These are phyloP conservation scores for Salicornia ramosissima DNA, from an alignment of 148 eudicot species.

Conservation along the genomic window DNA sequence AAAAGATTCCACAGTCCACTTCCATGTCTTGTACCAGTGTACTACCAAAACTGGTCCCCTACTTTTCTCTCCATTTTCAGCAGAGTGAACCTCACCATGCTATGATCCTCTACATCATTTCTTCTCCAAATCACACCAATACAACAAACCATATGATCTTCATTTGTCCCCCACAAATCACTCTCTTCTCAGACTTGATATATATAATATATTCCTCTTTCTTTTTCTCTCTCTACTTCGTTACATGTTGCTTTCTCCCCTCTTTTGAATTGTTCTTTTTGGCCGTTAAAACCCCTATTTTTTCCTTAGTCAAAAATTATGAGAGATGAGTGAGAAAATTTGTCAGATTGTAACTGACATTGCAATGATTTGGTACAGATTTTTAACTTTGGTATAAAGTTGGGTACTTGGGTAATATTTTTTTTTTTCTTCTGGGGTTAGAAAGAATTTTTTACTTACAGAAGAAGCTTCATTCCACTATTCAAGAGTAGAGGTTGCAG, in stretches of 20 bases:
- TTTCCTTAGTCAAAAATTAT: slow-evolving; percentile 5
- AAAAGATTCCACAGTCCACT: slow-evolving; percentile 1
- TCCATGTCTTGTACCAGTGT: slow-evolving; percentile 17
- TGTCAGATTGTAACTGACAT: slow-evolving; percentile 28
- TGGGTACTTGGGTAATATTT: background rate
- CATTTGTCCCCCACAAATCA: slow-evolving; percentile 8
- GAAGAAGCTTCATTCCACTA: background rate
- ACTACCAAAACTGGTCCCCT: slow-evolving; percentile 1
- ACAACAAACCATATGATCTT: slow-evolving; percentile 3
- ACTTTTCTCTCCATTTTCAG: background rate
- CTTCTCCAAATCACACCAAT: background rate
- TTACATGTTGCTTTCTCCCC: slow-evolving; percentile 33
- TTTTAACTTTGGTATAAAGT: background rate
- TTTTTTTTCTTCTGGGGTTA: background rate
- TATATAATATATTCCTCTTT: background rate
- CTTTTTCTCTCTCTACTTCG: slow-evolving; percentile 23
- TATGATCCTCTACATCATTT: background rate
- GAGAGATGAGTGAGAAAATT: slow-evolving; percentile 11
- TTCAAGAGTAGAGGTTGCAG: background rate
- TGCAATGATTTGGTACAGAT: slow-evolving; percentile 22
- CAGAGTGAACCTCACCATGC: background rate
- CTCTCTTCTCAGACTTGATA: too few relatives aligned
- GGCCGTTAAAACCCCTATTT: slow-evolving; percentile 16
- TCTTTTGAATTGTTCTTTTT: slow-evolving; percentile 29
- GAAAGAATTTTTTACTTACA: background rate